These are phyloP conservation scores for Fistulifera solaris DNA, from an alignment of 108 stramenopile species.

Conservation along the genomic window DNA sequence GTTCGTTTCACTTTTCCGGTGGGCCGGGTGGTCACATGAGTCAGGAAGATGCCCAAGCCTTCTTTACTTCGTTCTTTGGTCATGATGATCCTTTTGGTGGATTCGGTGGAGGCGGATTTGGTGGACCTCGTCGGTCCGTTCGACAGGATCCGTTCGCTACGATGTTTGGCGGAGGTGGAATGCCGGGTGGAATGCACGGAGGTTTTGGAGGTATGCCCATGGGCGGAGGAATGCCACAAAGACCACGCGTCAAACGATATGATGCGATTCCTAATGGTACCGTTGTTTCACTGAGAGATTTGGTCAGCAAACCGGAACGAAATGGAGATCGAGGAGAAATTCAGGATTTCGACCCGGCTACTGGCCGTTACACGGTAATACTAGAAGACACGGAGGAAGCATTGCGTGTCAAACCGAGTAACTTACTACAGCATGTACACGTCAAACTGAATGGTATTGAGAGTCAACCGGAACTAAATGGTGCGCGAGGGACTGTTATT, in stretches of 20 bases:
- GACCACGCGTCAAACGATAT: conserved; percentile 35
- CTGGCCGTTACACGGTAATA: conserved; percentile 61
- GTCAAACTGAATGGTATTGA: conserved; percentile 65
- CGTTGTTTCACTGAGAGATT: conserved; percentile 68
- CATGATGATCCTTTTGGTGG: conserved; percentile 81
- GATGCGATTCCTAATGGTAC: conserved; percentile 76
- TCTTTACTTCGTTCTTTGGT: conserved; percentile 75
- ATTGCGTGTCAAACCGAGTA: conserved; percentile 68
- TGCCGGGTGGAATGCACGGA: conserved; percentile 21
- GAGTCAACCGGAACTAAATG: conserved; percentile 72
- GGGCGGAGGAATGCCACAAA: conserved; percentile 31
- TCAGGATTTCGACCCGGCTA: conserved; percentile 45
- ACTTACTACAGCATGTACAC: conserved; percentile 79
- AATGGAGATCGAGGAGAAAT: conserved; percentile 81
- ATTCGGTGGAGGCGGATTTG: conserved; percentile 30
- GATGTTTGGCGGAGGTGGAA: conserved; percentile 34
- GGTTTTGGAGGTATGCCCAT: conserved; percentile 11
- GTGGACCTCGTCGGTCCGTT: conserved; percentile 26
- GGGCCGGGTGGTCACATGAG: conserved; percentile 65
- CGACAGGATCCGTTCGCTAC: conserved; percentile 25
- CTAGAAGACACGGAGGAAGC: conserved; percentile 78
- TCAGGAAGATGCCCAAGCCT: conserved; percentile 65
- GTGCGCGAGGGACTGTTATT: conserved; percentile 65
- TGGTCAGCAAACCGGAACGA: conserved; percentile 53
- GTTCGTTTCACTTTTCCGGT: conserved; percentile 18